phyloP scores from a whole-genome alignment of 495 filamentous ascomycete species.

The Sabuloglossum arenarium region DNA sequence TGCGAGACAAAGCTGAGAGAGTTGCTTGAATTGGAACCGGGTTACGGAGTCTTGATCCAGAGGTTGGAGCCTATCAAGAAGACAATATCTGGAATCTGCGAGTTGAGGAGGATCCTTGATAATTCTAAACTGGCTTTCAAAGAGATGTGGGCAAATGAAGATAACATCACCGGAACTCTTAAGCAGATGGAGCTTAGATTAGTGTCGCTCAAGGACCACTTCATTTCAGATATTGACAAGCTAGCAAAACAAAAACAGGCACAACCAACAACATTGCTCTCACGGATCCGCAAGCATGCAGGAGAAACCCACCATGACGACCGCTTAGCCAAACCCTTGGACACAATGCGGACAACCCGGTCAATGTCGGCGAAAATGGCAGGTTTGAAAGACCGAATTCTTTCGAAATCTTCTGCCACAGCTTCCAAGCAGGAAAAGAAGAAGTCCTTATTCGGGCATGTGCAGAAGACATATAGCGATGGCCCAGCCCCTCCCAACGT shows the following conservation, averaged over 20 bases:
- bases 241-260: not conserved
- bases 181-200: not conserved
- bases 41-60: not conserved
- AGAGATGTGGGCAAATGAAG: not conserved
- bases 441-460: not conserved
- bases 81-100: not conserved
- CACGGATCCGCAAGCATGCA: not conserved
- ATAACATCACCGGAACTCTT: not conserved
- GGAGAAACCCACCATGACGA: not conserved
- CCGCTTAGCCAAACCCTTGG: not conserved
- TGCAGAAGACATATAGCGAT: not conserved
- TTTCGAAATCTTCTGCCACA: not conserved
- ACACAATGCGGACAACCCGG: not conserved
- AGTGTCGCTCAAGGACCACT: not conserved
- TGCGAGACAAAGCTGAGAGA: not conserved
- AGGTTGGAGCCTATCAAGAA: not conserved
- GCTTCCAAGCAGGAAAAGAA: slow-evolving; percentile 1
- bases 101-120: not conserved
- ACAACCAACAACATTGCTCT: not conserved
- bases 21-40: not conserved
- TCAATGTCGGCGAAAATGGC: not conserved
- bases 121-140: not conserved
- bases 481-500: not conserved
- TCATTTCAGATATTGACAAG: not conserved
- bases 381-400: not conserved